Evolutionary conservation across 1,284 basidiomycete species (phyloP), one percentile per base, ranked within the genome.

Genomic region (Apiotrichum sp.): DNA sequence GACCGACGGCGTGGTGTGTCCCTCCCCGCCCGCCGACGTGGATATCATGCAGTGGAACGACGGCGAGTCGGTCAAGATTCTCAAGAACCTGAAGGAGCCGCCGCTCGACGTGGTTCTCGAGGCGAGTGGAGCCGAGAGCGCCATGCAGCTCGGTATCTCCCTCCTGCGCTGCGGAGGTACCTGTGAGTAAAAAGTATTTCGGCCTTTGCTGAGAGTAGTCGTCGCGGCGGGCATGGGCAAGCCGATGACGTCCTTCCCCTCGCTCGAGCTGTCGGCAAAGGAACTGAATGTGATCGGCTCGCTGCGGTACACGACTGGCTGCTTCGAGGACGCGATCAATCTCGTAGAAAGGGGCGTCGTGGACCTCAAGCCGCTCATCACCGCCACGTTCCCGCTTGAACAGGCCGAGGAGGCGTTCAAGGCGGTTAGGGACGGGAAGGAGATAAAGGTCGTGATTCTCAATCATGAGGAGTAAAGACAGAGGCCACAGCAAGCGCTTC

Each of bases 241-340:
- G 16, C 59, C 65, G 9, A 43, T 65, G 36, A 57, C 59, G 8
- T 22, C 47, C 7, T 67, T 68, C 59, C 66, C 67, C 3, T 63
- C 58, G 0, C 54, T 69, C 29, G 52, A 63, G 40, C 55, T 69
- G 22, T 58, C 65, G 16, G 48, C 59, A 52, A 91, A 90, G 75
- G 89, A 93, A 74, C 71, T 93, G 31, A 82, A 79, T 56, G 79
- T 89, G 71, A 85, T 85, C 62, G 67, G 67, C 9, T 57, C 62
- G 33, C 45, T 66, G 11, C 62, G 65, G 32, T 73, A 73, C 62
- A 67, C 67, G 1, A 55, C 63, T 0, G 61, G 64, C 22, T 65
- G 64, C 41, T 72, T 67, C 58, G 65, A 71, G 16, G 75, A 78
- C 41, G 78, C 78, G 32, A 80, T 83, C 60, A 76, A 77, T 56